These are phyloP conservation scores for Zoysia japonica DNA, from an alignment of 176 grass and related monocot genomes.

Conservation along the genomic window DNA sequence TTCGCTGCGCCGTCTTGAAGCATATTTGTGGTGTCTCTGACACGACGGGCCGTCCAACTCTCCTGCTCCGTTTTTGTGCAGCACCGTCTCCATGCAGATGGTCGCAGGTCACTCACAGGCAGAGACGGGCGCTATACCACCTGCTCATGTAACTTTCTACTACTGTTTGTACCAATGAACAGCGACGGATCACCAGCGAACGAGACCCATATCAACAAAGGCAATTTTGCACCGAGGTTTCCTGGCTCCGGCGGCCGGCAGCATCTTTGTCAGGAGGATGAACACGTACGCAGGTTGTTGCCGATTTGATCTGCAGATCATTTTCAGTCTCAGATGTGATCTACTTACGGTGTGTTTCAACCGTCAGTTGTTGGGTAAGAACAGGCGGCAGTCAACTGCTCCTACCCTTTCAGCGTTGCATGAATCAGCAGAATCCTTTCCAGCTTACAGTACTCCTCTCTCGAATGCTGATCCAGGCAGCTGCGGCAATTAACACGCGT, in stretches of 20 bases:
- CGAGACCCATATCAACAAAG: background rate
- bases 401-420: conserved; percentile 28
- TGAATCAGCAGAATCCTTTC: background rate
- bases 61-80: conserved; percentile 34
- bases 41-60: conserved; percentile 31
- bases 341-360: conserved; percentile 23
- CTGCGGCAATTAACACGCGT: too few species aligned
- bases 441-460: background rate
- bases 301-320: background rate
- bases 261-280: too few species aligned
- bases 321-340: conserved; percentile 24
- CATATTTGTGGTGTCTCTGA: conserved; percentile 32
- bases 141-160: conserved; percentile 20
- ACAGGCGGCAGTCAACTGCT: background rate
- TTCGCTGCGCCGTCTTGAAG: background rate
- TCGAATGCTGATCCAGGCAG: too few species aligned
- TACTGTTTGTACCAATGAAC: conserved; percentile 30
- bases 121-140: background rate
- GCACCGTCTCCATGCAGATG: conserved; percentile 20
- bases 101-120: conserved; percentile 23
- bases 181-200: conserved; percentile 27
- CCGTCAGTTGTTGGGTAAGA: conserved; percentile 32
- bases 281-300: too few species aligned
- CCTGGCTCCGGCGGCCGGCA: background rate
- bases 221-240: background rate